Conservation (phyloP, 176 grass and related monocot species). For the Eremochloa ophiuroides region DNA sequence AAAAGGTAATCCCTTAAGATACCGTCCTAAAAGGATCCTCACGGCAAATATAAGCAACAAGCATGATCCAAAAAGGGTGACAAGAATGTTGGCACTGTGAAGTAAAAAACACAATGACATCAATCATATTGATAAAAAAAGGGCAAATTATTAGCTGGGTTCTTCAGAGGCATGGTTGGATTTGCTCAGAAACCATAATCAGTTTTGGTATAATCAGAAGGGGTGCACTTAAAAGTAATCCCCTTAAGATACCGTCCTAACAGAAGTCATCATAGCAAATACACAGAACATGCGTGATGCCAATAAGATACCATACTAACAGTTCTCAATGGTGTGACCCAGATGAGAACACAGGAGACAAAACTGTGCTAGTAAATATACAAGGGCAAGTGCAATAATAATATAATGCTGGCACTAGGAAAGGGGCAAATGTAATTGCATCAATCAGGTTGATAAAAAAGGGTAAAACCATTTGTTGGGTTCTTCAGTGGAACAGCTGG, state of each 20-base stretch:
- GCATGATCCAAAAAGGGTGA: background rate
- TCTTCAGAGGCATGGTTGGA: background rate
- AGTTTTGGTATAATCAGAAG: conserved; percentile 10
- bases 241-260: conserved; percentile 14
- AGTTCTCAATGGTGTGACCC: background rate
- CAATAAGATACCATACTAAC: background rate
- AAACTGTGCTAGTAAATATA: background rate
- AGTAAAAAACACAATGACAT: background rate
- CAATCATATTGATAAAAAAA: background rate
- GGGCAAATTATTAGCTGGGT: background rate
- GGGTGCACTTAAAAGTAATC: background rate
- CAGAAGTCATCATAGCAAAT: background rate
- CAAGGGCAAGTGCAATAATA: background rate
- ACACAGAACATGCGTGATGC: background rate
- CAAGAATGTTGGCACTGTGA: background rate
- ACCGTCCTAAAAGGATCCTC: conserved; percentile 8
- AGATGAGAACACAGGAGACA: background rate
- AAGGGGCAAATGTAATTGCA: background rate
- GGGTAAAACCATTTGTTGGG: background rate
- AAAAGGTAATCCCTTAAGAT: background rate
- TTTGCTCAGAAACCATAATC: conserved; percentile 5
- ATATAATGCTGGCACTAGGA: background rate
- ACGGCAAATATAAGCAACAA: background rate
- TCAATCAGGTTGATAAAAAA: background rate
- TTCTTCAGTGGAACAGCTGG: background rate